Percentiles rank a stretch among this genome's conserved stretches.
Evolutionary conservation across 495 filamentous ascomycete genomes (phyloP).

Genomic region (Daldinia grandis): DNA sequence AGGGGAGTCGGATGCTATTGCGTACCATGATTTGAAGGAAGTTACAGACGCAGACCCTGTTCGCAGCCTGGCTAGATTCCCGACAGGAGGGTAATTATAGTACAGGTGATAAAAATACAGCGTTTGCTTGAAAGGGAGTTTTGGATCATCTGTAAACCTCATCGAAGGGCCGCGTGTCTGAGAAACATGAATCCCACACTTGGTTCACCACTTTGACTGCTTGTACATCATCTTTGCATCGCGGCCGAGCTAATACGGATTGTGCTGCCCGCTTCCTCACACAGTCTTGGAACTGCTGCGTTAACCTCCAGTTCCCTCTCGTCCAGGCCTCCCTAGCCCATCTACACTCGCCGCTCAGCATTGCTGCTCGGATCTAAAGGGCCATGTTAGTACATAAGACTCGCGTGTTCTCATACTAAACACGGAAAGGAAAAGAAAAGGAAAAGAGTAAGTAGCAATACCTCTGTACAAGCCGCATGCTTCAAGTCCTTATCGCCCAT

Average conservation of each 20-base stretch:
- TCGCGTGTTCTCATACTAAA: neutral
- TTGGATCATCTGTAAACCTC: slow-evolving; percentile 82
- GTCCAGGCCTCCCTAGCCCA: slow-evolving; percentile 88
- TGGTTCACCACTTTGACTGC: slow-evolving; percentile 90
- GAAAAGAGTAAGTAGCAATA: slow-evolving; percentile 49
- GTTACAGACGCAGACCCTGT: slow-evolving; percentile 7
- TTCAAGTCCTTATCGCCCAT: slow-evolving; percentile 70
- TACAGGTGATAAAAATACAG: slow-evolving; percentile 36
- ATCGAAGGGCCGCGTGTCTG: slow-evolving; percentile 93
- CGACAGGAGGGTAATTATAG: neutral
- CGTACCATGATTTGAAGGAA: slow-evolving; percentile 20
- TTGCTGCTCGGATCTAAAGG: slow-evolving; percentile 84
- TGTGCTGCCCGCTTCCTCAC: slow-evolving; percentile 80
- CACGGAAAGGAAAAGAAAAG: neutral
- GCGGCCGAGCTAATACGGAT: slow-evolving; percentile 76
- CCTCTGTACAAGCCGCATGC: slow-evolving; percentile 96
- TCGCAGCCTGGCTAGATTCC: slow-evolving; percentile 13
- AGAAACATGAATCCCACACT: slow-evolving; percentile 97
- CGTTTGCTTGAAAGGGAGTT: neutral
- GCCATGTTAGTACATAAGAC: slow-evolving; percentile 20
- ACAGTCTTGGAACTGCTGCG: slow-evolving; percentile 92
- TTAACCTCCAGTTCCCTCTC: slow-evolving; percentile 83
- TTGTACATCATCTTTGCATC: slow-evolving; percentile 85
- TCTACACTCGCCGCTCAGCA: slow-evolving; percentile 91
- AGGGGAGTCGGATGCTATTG: slow-evolving; percentile 9